Evolutionary conservation across 2,329 filamentous ascomycete species (phyloP), one percentile per base, ranked within the genome.

Genomic region (Xylaria sp.): DNA sequence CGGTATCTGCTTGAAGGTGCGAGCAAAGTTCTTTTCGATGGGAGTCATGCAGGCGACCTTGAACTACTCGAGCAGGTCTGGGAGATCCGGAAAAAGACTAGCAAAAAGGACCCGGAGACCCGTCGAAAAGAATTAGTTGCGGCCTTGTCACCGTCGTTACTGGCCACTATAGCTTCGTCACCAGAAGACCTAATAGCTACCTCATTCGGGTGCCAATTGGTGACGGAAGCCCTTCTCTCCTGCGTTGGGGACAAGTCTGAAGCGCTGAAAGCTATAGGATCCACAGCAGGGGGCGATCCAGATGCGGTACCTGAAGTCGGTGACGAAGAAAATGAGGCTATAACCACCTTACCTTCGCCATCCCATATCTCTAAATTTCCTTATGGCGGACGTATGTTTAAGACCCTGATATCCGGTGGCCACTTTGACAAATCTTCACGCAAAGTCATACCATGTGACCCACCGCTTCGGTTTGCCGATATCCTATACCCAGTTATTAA

Each of bases 391-490:
- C 90, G 93, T 66, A 91, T 97, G 90, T 86, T 98, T 74, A 97
- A 97, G 82, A 91, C 91, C 0, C 86, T 99, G 7, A 94, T 97
- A 27, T 90, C 93, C 61, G 96, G 96, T 47, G 96, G 96, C 29
- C 90, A 89, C 65, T 99, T 92, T 77, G 93, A 98, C 79, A 88
- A 88, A 67, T 85, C 85, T 49, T 85, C 88, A 1, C 93, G 93
- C 79, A 88, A 85, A 63, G 80, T 96, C 50, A 86, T 91, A 74
- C 87, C 89, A 25, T 85, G 91, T 1, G 89, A 94, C 55, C 93
- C 94, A 17, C 86, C 92, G 7, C 84, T 98, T 63, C 86, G 90
- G 56, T 99, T 99, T 77, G 89, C 92, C 67, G 86, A 91, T 70
- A 82, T 91, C 55, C 84, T 99, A n/a, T 98, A 95, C 77, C 88